phyloP scores from a whole-genome alignment of 2,329 filamentous ascomycete genomes.

The Hymenoscyphus occultus region DNA sequence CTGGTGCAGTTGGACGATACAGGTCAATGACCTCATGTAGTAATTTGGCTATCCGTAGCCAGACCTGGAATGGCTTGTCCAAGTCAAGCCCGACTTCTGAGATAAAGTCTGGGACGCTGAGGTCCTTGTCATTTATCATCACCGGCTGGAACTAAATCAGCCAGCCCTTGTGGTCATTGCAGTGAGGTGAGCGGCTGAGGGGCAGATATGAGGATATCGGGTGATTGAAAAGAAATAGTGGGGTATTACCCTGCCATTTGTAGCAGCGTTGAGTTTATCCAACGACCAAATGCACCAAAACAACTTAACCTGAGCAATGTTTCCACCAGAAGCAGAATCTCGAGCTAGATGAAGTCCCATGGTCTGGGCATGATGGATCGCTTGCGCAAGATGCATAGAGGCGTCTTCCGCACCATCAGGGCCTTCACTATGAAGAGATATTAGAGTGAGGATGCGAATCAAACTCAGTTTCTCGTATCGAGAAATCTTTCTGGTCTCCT shows the following conservation, averaged over 20 bases:
- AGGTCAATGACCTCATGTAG: conserved; percentile 8
- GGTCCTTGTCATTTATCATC: conserved; percentile 9
- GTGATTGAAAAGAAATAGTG: no score
- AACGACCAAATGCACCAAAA: conserved; percentile 13
- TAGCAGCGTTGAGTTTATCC: conserved; percentile 12
- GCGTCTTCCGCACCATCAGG: conserved; percentile 10
- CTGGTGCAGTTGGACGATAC: conserved; percentile 4
- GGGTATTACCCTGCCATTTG: conserved; percentile 1
- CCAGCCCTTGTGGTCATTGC: no score
- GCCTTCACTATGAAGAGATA: conserved; percentile 13
- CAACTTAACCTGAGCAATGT: not conserved
- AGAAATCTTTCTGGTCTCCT: not conserved
- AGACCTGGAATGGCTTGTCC: conserved; percentile 8
- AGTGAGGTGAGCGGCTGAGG: no score
- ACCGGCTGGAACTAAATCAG: not conserved
- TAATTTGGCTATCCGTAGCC: conserved; percentile 7
- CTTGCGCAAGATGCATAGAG: conserved; percentile 12
- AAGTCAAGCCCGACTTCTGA: not conserved
- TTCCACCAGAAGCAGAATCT: not conserved
- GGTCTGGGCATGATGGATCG: conserved; percentile 11
- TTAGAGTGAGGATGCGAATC: conserved; percentile 7
- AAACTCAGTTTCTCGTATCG: conserved; percentile 5
- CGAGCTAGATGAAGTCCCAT: conserved; percentile 9
- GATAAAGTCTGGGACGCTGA: conserved; percentile 3
- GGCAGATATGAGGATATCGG: no score